A percentile compares a stretch with the other conserved stretches of the same genome.
Conservation (phyloP, 176 grass and related monocot genomes). For the Stipa capillata region DNA sequence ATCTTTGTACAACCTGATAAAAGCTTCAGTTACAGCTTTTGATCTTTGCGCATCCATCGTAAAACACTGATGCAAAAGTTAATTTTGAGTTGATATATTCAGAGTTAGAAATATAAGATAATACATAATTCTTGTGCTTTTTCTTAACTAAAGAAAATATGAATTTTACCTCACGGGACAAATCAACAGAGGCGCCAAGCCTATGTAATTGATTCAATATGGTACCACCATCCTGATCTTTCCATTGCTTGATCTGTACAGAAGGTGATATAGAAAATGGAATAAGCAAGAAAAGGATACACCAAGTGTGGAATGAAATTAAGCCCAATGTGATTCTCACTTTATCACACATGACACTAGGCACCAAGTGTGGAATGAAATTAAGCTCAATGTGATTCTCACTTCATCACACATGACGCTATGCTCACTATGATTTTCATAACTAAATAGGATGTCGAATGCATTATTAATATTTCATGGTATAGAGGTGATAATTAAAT, state of each 20-base stretch:
- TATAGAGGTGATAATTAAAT: not conserved
- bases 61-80: constrained; percentile 55
- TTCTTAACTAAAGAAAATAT: not conserved
- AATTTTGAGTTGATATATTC: not conserved
- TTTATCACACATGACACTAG: not conserved
- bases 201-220: constrained; percentile 70
- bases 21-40: constrained; percentile 70
- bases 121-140: not conserved
- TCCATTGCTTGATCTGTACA: constrained; percentile 74
- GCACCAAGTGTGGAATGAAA: too few species aligned
- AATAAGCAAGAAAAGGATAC: not conserved
- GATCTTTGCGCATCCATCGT: constrained; percentile 85
- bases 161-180: constrained; percentile 60
- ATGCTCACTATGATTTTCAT: not conserved
- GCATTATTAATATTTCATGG: too few species aligned
- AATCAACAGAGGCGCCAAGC: constrained; percentile 79
- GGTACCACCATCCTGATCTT: constrained; percentile 63
- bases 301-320: constrained; percentile 9
- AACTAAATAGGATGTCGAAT: not conserved
- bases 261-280: constrained; percentile 7
- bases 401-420: not conserved
- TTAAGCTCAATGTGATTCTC: not conserved
- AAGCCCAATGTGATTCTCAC: not conserved
- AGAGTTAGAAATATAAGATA: not conserved
- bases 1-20: too few species aligned